These are phyloP conservation scores for Obelidium mucronatum DNA, from an alignment of 192 early-diverging fungal species.

Conservation along the genomic window DNA sequence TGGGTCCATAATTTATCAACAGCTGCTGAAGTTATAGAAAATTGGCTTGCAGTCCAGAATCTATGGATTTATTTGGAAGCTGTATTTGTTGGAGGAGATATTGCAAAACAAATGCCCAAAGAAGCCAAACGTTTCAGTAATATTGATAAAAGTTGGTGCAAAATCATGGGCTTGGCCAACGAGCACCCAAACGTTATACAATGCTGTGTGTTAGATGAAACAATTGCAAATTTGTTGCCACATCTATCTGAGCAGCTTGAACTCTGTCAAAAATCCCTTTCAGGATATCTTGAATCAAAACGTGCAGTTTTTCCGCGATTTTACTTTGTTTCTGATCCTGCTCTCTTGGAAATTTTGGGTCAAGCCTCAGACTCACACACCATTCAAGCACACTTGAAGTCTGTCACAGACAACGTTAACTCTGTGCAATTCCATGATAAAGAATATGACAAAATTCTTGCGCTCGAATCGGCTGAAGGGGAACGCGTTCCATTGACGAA, in stretches of 20 bases:
- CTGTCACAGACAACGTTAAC: conserved; percentile 67
- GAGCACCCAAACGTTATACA: conserved; percentile 74
- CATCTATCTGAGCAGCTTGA: conserved; percentile 71
- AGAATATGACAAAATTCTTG: conserved; percentile 73
- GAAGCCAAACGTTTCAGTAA: conserved; percentile 73
- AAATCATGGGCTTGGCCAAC: conserved; percentile 71
- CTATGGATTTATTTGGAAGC: conserved; percentile 74
- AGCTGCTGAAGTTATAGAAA: conserved; percentile 72
- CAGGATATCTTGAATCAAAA: conserved; percentile 70
- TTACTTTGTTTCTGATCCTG: conserved; percentile 72
- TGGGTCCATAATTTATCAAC: conserved; percentile 73
- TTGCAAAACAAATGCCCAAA: conserved; percentile 75
- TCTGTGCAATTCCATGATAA: conserved; percentile 70
- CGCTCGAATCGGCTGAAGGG: conserved; percentile 65
- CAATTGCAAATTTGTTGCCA: conserved; percentile 68
- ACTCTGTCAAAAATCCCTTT: conserved; percentile 70
- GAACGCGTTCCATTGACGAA: conserved; percentile 59
- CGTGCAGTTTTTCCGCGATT: conserved; percentile 71
- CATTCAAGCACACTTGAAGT: conserved; percentile 68
- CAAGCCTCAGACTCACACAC: conserved; percentile 73
- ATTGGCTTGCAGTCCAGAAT: conserved; percentile 71
- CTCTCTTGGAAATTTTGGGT: conserved; percentile 69
- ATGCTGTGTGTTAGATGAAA: conserved; percentile 70
- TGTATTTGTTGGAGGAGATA: conserved; percentile 73
- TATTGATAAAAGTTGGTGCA: conserved; percentile 73